phyloP scores from a whole-genome alignment of 257 asterid species.

The Ajuga chamaepitys region DNA sequence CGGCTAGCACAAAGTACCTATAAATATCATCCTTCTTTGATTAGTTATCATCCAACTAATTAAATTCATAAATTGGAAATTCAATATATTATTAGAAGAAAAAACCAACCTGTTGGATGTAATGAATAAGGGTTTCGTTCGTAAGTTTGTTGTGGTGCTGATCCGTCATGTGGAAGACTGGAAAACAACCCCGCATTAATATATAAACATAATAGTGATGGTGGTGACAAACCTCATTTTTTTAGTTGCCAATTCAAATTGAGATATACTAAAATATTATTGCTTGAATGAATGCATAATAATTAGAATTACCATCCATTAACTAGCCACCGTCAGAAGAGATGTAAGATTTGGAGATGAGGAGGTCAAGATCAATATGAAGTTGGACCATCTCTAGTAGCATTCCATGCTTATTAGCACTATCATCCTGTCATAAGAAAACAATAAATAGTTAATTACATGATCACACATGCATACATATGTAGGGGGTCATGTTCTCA shows the following conservation, averaged over 20 bases:
- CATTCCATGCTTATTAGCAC: slow-evolving; percentile 83
- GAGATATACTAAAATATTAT: not conserved
- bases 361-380: slow-evolving; percentile 77
- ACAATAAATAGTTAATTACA: not conserved
- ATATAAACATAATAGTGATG: slow-evolving; percentile 8
- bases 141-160: slow-evolving; percentile 64
- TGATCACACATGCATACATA: no score
- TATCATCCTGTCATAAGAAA: slow-evolving; percentile 53
- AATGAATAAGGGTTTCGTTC: slow-evolving; percentile 44
- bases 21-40: not conserved
- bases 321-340: slow-evolving; percentile 95
- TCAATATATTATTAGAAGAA: not conserved
- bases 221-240: slow-evolving; percentile 11
- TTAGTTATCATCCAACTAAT: not conserved
- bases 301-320: slow-evolving; percentile 73
- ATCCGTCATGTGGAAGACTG: slow-evolving; percentile 89
- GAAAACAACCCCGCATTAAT: slow-evolving; percentile 11
- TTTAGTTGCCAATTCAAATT: not conserved
- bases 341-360: slow-evolving; percentile 82
- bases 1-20: slow-evolving; percentile 58
- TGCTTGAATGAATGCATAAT: not conserved
- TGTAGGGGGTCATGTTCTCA: slow-evolving; percentile 13
- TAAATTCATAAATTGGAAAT: not conserved
- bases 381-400: slow-evolving; percentile 92
- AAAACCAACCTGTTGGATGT: slow-evolving; percentile 57